Base-by-base conservation (phyloP, 805 yeast genomes). In the Teunomyces atbi region DNA sequence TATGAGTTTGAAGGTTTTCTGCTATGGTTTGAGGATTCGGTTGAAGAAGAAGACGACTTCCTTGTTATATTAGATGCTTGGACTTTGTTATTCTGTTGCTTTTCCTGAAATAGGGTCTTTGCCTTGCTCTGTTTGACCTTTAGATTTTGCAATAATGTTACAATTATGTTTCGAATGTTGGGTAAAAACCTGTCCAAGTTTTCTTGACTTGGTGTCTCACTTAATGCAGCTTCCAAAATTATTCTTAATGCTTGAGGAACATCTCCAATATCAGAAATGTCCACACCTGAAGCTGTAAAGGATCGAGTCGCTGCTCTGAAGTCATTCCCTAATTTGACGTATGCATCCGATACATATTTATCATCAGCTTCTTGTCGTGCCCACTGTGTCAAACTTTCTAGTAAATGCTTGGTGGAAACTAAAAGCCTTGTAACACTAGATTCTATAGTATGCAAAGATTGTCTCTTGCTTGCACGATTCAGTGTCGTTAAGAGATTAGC, bases 311-410 rank as follows among this genome's bases (percentile, higher is more conserved):
- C 88, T 3, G 87, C 81, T 55, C 92, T 83, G 73, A 90, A 94
- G 64, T 92, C 97, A 59, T 91, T 94, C 0, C 99, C 99, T 23
- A 94, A 76, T 53, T 82, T 84, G 12, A 94, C 99, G 62, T 89
- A 94, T 3, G 90, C 86, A 57, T 90, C 89, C 2, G 96, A 89
- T 2, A 94, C 97, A 51, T 81, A 88, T 46, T 80, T 79, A 39
- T 91, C 98, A 19, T 84, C 77, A 5, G 89, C 90, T n/a, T 78
- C 75, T 18, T 80, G 81, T 50, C 81, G 76, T 1, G 98, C 91
- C 99, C 99, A 94, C 50, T 82, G 88, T 0, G 95, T 89, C 43
- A 94, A 69, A 13, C 88, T 78, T 57, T 89, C 96, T n/a, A 94
- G 71, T 10, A 92, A 72, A 47, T 88, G 90, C 58, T 92, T 92